These are phyloP conservation scores for Carex pumila DNA, from an alignment of 176 grass and related monocot genomes.

Conservation along the genomic window DNA sequence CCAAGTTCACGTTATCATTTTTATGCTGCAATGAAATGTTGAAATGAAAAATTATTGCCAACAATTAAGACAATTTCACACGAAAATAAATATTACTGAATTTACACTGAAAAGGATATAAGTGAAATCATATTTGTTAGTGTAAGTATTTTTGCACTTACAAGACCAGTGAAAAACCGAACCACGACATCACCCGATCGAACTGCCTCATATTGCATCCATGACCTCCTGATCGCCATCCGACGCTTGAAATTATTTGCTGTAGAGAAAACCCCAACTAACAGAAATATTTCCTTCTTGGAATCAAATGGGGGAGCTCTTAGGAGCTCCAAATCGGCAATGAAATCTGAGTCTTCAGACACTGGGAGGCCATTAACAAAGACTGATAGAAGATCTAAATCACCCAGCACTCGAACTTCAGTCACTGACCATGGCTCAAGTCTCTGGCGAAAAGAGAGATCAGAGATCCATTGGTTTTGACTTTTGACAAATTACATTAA, in stretches of 20 bases:
- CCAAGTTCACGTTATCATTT: constrained; percentile 68
- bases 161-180: constrained; percentile 84
- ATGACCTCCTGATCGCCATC: constrained; percentile 76
- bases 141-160: constrained; percentile 37
- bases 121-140: not conserved
- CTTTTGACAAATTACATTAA: constrained; percentile 30
- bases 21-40: constrained; percentile 51
- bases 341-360: constrained; percentile 55
- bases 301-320: constrained; percentile 40
- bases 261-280: constrained; percentile 81
- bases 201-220: constrained; percentile 86
- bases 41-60: not conserved
- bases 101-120: not conserved
- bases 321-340: constrained; percentile 34
- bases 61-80: constrained; percentile 15
- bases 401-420: constrained; percentile 56
- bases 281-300: constrained; percentile 48
- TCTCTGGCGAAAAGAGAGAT: constrained; percentile 32
- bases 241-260: constrained; percentile 88
- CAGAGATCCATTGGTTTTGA: constrained; percentile 25
- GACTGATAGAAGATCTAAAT: constrained; percentile 63
- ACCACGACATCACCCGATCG: constrained; percentile 68
- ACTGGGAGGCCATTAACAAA: constrained; percentile 68
- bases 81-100: not conserved
- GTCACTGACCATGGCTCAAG: constrained; percentile 79